Conservation (phyloP, 1,139 yeast species). For the Yamadazyma triangularis region DNA sequence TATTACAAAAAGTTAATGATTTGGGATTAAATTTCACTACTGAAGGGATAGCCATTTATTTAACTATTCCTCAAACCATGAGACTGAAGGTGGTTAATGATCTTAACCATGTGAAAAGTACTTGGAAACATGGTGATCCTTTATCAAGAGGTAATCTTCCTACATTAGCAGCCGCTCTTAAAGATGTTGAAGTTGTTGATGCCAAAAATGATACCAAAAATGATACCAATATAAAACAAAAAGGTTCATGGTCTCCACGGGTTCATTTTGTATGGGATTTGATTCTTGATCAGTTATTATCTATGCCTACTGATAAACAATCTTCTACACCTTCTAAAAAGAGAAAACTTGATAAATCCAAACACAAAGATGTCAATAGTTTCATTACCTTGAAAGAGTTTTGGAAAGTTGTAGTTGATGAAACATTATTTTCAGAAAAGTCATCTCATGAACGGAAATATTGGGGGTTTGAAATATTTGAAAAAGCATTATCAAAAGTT, state of each 20-base stretch:
- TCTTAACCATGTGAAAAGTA: slow-evolving; percentile 24
- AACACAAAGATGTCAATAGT: slow-evolving; percentile 27
- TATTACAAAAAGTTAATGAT: slow-evolving; percentile 44
- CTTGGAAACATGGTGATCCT: slow-evolving; percentile 76
- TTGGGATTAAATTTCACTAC: slow-evolving; percentile 58
- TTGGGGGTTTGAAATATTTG: slow-evolving; percentile 79
- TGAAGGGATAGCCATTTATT: slow-evolving; percentile 77
- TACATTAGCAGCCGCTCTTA: slow-evolving; percentile 58
- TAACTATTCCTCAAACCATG: slow-evolving; percentile 38
- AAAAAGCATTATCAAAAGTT: slow-evolving; percentile 32
- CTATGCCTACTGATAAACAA: slow-evolving; percentile 11
- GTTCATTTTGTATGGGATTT: slow-evolving; percentile 82
- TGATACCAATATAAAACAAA: slow-evolving; percentile 28
- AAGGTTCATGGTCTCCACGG: slow-evolving; percentile 73
- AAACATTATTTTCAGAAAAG: slow-evolving; percentile 67
- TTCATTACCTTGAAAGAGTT: slow-evolving; percentile 56
- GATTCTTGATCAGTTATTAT: slow-evolving; percentile 34
- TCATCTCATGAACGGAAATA: slow-evolving; percentile 84
- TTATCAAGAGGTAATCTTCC: slow-evolving; percentile 62
- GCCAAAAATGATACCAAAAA: slow-evolving; percentile 29
- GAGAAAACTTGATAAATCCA: slow-evolving; percentile 26
- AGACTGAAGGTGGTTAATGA: slow-evolving; percentile 14
- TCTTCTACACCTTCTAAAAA: slow-evolving; percentile 13
- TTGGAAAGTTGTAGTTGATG: slow-evolving; percentile 79
- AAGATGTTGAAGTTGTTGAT: slow-evolving; percentile 46